phyloP scores from a whole-genome alignment of 164 flowering plant genomes.

The Vitis rupestris region DNA sequence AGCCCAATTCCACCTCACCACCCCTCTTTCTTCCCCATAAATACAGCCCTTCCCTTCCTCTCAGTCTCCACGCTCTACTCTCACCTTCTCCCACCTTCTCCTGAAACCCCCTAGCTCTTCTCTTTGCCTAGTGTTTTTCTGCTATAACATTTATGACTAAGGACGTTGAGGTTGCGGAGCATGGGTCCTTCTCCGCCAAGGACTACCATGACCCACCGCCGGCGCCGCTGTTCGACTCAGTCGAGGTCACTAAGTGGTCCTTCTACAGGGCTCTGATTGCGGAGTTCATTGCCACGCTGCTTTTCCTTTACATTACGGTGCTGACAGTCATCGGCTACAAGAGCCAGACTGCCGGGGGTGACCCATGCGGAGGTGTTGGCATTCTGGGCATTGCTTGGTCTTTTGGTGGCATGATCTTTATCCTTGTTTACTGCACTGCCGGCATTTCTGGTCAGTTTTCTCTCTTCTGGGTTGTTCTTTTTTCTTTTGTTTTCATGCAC shows the following conservation, averaged over 20 bases:
- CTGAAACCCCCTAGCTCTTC: background rate
- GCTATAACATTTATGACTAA: background rate
- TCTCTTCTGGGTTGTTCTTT: no score
- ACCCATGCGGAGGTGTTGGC: slow-evolving; percentile 29
- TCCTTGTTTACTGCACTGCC: slow-evolving; percentile 36
- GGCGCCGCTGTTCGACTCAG: slow-evolving; percentile 26
- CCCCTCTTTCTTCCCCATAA: background rate
- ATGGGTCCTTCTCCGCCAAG: slow-evolving; percentile 19
- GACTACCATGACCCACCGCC: slow-evolving; percentile 37
- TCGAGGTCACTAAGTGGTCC: slow-evolving; percentile 29
- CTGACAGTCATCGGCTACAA: slow-evolving; percentile 30
- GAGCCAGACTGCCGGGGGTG: slow-evolving; percentile 15
- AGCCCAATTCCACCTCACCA: no score
- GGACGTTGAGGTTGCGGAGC: slow-evolving; percentile 17
- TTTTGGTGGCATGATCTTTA: slow-evolving; percentile 32
- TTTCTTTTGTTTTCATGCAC: no score
- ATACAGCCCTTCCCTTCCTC: no score
- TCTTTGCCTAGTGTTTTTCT: background rate
- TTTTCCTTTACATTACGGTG: slow-evolving; percentile 27
- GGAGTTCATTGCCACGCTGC: slow-evolving; percentile 29
- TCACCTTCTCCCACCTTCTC: background rate
- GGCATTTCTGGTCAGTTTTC: slow-evolving; percentile 24
- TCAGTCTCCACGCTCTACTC: no score
- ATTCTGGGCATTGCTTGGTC: slow-evolving; percentile 37
- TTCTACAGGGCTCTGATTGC: slow-evolving; percentile 35